phyloP scores from a whole-genome alignment of 1,139 yeast species.

The Magnusiomyces tetraspermus region DNA sequence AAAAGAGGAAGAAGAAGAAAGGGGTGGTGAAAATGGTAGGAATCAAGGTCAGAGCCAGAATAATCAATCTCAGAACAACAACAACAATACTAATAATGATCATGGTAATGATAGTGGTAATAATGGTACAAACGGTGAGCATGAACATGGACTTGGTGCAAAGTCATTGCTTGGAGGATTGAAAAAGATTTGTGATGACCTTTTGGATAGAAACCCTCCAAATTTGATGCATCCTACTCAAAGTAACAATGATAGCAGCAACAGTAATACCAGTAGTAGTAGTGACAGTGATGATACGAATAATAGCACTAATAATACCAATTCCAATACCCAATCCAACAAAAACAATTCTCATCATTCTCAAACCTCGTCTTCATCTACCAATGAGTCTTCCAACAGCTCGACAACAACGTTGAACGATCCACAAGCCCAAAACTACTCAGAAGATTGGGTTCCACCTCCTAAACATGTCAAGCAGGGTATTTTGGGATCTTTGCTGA shows the following conservation, averaged over 20 bases:
- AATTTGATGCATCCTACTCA: no score
- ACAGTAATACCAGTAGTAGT: no score
- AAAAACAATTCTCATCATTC: not conserved
- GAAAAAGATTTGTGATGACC: not conserved
- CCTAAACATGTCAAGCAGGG: constrained; percentile 74
- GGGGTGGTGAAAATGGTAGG: no score
- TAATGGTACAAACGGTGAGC: not conserved
- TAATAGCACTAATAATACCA: not conserved
- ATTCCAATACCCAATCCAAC: not conserved
- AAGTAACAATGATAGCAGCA: not conserved
- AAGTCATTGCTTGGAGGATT: not conserved
- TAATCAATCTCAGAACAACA: not conserved
- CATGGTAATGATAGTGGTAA: not conserved
- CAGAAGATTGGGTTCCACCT: constrained; percentile 52
- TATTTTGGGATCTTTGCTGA: constrained; percentile 65
- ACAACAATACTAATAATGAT: not conserved
- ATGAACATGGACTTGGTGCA: not conserved
- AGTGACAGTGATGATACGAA: no score
- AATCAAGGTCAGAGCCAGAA: not conserved
- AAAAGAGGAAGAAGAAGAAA: not conserved
- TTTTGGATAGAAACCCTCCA: not conserved
- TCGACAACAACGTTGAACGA: not conserved
- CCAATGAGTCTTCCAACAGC: not conserved
- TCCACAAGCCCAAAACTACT: not conserved
- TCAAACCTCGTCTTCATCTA: not conserved